Conservation (phyloP, 2,329 filamentous ascomycete genomes). For the Fusarium sp. region DNA sequence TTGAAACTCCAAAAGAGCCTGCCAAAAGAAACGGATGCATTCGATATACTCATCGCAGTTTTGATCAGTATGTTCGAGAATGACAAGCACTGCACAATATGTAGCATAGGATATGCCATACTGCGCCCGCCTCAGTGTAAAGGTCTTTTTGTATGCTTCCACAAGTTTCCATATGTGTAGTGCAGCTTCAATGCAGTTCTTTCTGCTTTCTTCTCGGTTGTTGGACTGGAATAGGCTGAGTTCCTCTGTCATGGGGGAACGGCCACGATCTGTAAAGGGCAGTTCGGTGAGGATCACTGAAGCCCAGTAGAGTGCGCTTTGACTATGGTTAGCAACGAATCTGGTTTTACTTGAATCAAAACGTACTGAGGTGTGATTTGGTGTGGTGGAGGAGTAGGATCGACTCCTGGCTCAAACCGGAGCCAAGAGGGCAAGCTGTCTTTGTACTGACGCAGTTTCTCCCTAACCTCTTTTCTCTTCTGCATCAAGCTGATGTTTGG, state of each 20-base stretch:
- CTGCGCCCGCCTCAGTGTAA: constrained; percentile 59
- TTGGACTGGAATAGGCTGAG: constrained; percentile 58
- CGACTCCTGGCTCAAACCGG: not conserved
- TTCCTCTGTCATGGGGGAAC: constrained; percentile 56
- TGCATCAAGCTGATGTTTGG: not conserved
- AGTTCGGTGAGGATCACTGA: constrained; percentile 4
- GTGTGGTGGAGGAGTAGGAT: not conserved
- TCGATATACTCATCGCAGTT: not conserved
- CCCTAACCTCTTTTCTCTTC: not conserved
- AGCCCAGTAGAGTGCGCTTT: not conserved
- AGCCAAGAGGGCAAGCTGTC: not conserved
- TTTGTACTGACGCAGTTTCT: not conserved
- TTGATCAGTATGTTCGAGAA: not conserved
- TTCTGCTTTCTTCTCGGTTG: constrained; percentile 5
- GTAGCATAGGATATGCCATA: constrained; percentile 68
- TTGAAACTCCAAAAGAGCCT: not conserved
- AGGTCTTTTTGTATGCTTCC: constrained; percentile 57
- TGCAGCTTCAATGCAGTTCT: constrained; percentile 59
- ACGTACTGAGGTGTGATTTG: not conserved
- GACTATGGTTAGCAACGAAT: not conserved
- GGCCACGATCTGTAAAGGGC: constrained; percentile 63
- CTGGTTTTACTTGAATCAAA: too few relatives aligned
- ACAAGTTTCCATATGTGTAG: constrained; percentile 57
- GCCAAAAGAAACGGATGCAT: constrained; percentile 1
- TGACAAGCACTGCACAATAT: constrained; percentile 46